Evolutionary conservation across 2,329 filamentous ascomycete species (phyloP).

Genomic region (Microdochium trichocladiopsis): DNA sequence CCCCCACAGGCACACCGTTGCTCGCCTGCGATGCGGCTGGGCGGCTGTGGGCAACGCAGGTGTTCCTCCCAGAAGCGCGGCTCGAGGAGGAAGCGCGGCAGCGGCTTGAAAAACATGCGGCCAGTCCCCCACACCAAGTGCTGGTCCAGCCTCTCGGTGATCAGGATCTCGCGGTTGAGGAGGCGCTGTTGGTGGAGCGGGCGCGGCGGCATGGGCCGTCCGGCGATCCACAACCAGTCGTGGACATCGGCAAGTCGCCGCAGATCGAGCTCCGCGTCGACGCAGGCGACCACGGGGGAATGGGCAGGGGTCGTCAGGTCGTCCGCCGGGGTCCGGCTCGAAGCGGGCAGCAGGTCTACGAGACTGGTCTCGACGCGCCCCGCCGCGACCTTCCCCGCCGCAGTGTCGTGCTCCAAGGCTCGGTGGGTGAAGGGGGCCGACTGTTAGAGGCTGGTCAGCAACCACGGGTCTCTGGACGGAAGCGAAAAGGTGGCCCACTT

Average conservation of each 20-base stretch:
- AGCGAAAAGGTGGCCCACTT: too few species aligned
- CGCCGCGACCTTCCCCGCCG: too few species aligned
- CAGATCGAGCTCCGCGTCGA: background rate
- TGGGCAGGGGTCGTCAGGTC: background rate
- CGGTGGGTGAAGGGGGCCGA: too few species aligned
- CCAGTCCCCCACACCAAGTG: slow-evolving; percentile 15
- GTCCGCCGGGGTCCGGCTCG: background rate
- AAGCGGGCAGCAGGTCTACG: background rate
- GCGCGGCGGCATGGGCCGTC: slow-evolving; percentile 15
- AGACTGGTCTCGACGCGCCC: too few species aligned
- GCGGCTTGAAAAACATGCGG: slow-evolving; percentile 16
- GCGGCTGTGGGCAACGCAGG: too few species aligned
- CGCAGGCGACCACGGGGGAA: background rate
- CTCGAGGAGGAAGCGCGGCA: slow-evolving; percentile 21
- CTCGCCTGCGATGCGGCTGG: too few species aligned
- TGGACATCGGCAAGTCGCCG: background rate
- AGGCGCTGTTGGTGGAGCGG: slow-evolving; percentile 16
- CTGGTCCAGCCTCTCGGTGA: slow-evolving; percentile 14
- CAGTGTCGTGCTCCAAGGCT: too few species aligned
- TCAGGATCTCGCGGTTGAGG: slow-evolving; percentile 11
- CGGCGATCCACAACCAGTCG: slow-evolving; percentile 17
- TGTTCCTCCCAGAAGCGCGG: slow-evolving; percentile 9
- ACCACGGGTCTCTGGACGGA: too few species aligned
- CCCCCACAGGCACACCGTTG: too few species aligned
- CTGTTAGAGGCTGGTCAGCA: too few species aligned